These are phyloP conservation scores for Chlamydomonas sp. DNA, from an alignment of 139 green algal species.

Conservation along the genomic window DNA sequence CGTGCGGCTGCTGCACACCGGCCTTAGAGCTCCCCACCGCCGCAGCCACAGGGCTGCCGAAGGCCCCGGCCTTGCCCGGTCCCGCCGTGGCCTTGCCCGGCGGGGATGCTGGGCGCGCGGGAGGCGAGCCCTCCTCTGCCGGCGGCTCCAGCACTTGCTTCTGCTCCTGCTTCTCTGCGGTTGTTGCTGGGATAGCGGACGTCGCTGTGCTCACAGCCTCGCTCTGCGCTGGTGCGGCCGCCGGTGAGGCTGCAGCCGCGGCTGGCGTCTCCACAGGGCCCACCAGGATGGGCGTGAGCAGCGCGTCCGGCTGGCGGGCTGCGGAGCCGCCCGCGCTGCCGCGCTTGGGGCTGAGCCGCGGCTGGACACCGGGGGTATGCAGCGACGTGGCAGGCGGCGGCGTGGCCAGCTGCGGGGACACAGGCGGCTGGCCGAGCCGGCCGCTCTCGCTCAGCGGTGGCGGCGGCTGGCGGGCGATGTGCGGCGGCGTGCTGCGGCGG, in stretches of 20 bases:
- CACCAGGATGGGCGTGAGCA: constrained; percentile 2
- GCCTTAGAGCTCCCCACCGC: too few relatives aligned
- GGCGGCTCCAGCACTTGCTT: neutral
- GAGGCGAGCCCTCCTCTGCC: too few relatives aligned
- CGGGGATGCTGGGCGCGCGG: too few relatives aligned
- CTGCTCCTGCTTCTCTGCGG: neutral
- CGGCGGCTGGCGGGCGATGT: neutral
- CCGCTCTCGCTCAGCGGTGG: constrained; percentile 11
- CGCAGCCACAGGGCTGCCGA: too few relatives aligned
- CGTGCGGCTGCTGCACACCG: too few relatives aligned
- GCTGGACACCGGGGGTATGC: constrained; percentile 25
- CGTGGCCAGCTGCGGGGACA: constrained; percentile 28
- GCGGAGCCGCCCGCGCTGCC: neutral
- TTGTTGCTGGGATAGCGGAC: neutral
- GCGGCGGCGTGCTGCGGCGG: neutral
- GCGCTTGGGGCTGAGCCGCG: neutral
- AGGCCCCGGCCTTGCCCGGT: too few relatives aligned
- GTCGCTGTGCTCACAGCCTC: too few relatives aligned
- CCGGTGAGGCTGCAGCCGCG: neutral
- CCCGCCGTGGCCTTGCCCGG: too few relatives aligned
- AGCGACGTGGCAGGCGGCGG: constrained; percentile 27
- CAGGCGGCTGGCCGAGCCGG: neutral
- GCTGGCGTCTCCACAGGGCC: neutral
- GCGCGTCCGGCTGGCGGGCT: neutral
- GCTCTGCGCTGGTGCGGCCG: too few relatives aligned